phyloP scores from a whole-genome alignment of 495 filamentous ascomycete species.

The Chaetomium fimeti region DNA sequence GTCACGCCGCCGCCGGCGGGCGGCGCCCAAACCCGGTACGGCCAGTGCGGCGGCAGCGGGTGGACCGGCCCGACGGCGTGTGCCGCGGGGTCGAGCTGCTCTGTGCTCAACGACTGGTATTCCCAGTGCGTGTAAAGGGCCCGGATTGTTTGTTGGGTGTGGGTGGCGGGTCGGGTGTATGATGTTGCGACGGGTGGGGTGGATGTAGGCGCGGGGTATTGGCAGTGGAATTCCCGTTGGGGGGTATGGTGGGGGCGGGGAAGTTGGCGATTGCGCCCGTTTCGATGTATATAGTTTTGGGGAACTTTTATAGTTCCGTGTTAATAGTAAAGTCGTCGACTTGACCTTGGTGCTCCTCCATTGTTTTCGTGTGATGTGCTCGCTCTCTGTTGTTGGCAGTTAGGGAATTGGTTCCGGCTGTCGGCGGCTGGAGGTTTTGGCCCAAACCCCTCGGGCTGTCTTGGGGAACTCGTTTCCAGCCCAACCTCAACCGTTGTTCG shows the following conservation, averaged over 20 bases:
- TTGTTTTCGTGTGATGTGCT: neutral
- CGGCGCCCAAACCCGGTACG: constrained; percentile 43
- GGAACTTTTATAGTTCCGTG: neutral
- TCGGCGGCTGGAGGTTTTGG: too few relatives aligned
- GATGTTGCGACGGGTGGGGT: neutral
- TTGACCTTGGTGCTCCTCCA: neutral
- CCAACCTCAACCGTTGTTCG: too few relatives aligned
- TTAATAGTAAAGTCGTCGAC: neutral
- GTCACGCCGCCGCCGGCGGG: constrained; percentile 37
- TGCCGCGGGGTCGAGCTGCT: constrained; percentile 48
- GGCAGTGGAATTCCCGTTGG: too few relatives aligned
- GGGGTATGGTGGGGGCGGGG: too few relatives aligned
- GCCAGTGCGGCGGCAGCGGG: constrained; percentile 54
- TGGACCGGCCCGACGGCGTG: constrained; percentile 51
- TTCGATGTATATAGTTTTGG: constrained; percentile 14
- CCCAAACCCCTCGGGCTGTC: too few relatives aligned
- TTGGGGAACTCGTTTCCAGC: too few relatives aligned
- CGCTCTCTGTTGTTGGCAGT: neutral
- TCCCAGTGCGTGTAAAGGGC: constrained; percentile 45
- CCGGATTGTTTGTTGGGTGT: neutral
- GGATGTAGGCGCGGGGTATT: neutral
- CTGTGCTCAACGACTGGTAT: constrained; percentile 49
- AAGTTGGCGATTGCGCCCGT: neutral
- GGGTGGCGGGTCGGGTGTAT: too few relatives aligned
- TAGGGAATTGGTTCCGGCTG: neutral